Conservation (phyloP, 1,284 basidiomycete species). For the Heterobasidion annosum region DNA sequence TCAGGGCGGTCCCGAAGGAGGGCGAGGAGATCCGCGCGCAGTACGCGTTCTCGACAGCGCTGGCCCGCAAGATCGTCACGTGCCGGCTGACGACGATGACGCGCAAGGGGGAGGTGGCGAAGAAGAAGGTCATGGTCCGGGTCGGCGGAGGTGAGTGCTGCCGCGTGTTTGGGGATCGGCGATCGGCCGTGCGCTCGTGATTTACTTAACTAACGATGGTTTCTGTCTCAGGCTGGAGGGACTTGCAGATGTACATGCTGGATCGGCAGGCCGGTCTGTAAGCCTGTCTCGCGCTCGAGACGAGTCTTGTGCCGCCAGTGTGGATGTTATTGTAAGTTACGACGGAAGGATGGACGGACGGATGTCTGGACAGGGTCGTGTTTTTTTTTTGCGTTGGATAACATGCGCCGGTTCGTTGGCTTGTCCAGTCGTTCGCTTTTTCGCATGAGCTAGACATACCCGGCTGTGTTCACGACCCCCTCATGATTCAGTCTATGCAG, state of each 20-base stretch:
- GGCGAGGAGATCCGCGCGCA: conserved; percentile 76
- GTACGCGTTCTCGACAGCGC: conserved; percentile 69
- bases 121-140: conserved; percentile 81
- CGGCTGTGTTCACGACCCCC: too few species aligned
- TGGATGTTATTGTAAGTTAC: too few species aligned
- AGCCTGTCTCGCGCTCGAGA: background rate
- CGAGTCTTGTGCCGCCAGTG: too few species aligned
- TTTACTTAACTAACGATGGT: background rate
- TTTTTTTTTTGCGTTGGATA: too few species aligned
- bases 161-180: background rate
- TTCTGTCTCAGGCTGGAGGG: conserved; percentile 66
- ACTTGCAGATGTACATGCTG: conserved; percentile 71
- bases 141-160: conserved; percentile 65
- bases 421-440: too few species aligned
- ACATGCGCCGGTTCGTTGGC: too few species aligned
- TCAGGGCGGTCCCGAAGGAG: conserved; percentile 55
- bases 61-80: conserved; percentile 65
- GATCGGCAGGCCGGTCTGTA: conserved; percentile 41
- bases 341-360: too few species aligned
- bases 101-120: conserved; percentile 37
- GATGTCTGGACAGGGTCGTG: too few species aligned
- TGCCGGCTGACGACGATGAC: conserved; percentile 75
- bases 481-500: too few species aligned
- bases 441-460: too few species aligned
- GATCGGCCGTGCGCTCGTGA: conserved; percentile 2